Evolutionary conservation across 352 stramenopile species (phyloP).

Genomic region (Globisporangium splendens): DNA sequence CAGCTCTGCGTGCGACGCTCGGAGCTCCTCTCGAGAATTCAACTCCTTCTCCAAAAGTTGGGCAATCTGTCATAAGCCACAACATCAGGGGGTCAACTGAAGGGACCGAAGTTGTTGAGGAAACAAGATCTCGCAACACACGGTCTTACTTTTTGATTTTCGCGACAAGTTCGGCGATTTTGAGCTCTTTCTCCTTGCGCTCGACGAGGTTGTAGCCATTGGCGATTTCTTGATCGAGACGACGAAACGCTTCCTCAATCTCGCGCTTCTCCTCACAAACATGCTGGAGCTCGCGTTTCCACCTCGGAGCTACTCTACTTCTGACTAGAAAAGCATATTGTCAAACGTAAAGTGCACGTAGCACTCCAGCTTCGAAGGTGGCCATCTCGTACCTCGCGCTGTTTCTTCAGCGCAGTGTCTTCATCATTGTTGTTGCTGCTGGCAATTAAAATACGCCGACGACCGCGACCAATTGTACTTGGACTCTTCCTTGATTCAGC

Average conservation of each 20-base stretch:
- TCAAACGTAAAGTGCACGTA: too few relatives aligned
- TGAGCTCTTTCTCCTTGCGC: constrained; percentile 60
- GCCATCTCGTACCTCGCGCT: constrained; percentile 19
- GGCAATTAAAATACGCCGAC: constrained; percentile 2
- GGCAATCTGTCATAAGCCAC: constrained; percentile 27
- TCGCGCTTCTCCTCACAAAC: constrained; percentile 36
- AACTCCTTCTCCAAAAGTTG: constrained; percentile 54
- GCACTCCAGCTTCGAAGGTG: too few relatives aligned
- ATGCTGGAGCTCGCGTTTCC: constrained; percentile 34
- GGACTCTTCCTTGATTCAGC: neutral
- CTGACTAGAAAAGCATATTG: constrained; percentile 11
- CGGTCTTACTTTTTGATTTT: constrained; percentile 53
- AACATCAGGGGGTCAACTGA: neutral
- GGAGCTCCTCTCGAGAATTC: constrained; percentile 28
- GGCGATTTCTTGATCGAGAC: constrained; percentile 48
- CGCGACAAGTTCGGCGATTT: constrained; percentile 48
- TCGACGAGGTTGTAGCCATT: constrained; percentile 53
- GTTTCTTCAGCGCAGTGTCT: constrained; percentile 7
- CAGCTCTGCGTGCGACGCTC: constrained; percentile 26
- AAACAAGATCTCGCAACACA: neutral
- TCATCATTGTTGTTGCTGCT: constrained; percentile 27
- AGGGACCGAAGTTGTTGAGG: too few relatives aligned
- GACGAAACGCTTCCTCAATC: constrained; percentile 42
- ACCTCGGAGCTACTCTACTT: constrained; percentile 24
- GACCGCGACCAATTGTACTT: neutral